Evolutionary conservation across 768 basidiomycete genomes (phyloP).

Genomic region (Russula ochroleuca): DNA sequence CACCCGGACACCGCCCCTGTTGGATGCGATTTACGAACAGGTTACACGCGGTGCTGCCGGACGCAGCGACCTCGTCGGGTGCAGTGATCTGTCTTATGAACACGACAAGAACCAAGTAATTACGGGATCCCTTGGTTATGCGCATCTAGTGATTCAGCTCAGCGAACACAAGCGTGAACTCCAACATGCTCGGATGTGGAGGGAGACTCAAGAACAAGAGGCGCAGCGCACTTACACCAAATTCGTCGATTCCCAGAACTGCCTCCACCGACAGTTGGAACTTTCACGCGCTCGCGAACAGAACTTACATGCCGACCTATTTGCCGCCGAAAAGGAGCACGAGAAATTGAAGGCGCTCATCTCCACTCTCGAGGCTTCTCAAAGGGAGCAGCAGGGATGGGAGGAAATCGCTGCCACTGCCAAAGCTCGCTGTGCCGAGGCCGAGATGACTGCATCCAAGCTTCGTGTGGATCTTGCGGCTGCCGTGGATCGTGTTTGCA

Average conservation of each 20-base stretch:
- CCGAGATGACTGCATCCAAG: background rate
- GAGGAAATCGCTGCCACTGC: background rate
- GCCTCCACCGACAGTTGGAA: background rate
- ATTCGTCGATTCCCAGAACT: background rate
- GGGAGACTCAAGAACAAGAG: background rate
- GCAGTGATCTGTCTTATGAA: background rate
- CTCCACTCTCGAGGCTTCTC: slow-evolving; percentile 6
- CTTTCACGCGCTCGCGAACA: slow-evolving; percentile 7
- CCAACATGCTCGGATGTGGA: background rate
- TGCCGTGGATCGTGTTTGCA: background rate
- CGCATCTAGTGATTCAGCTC: background rate
- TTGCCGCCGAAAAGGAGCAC: background rate
- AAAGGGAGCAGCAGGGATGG: background rate
- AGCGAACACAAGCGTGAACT: background rate
- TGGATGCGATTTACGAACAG: slow-evolving; percentile 12
- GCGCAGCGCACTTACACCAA: background rate
- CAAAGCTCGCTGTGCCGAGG: background rate
- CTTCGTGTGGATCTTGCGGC: background rate
- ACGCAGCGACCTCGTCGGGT: background rate
- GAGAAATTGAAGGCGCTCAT: background rate
- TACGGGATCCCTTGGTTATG: background rate
- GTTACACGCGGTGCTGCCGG: background rate
- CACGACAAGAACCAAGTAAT: background rate
- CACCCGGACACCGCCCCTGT: slow-evolving; percentile 1
- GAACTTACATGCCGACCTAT: slow-evolving; percentile 4